Base-by-base conservation (phyloP, 2,329 filamentous ascomycete species). In the Beauveria scarabaeidicola region DNA sequence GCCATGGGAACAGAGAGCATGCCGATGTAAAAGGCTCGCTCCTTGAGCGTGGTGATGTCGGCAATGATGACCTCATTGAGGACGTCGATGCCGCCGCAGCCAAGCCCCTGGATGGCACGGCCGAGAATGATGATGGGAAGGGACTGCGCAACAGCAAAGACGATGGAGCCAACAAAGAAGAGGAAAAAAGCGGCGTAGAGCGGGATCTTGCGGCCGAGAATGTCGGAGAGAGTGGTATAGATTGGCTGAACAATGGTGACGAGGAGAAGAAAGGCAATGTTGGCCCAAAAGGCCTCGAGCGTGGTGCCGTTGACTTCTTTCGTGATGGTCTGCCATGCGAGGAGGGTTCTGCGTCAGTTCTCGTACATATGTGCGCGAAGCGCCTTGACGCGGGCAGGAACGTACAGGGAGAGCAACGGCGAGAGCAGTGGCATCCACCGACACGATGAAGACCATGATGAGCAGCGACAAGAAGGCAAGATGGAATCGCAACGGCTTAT, bases 271-370 rank as follows among this genome's bases (percentile, higher is more conserved):
- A 87, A 90, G 17, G 84, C 84, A 3, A 86, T 88, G 1, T 85
- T 86, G 3, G 84, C 81, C 87, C 86, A 90, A 66, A 89, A 89
- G 0, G 85, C 83, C 70, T 89, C 77, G 36, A 84, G 78, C 2
- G 80, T 80, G 0, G 78, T 78, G 25, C 81, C 81, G 43, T 76
- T 64, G 3, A 85, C 73, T 43, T 79, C 77, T 21, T 70, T 64
- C 10, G 81, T 76, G 59, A 85, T 82, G 6, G 62, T 58, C 69
- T 69, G 48, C 15, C 25, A 8, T 41, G 17, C 36, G 19, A 10
- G 10, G 15, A 51, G 17, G 7, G 47, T 19, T 41, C 2, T 32
- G 17, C 23, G 52, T 43, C 19, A 53, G 21, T 10, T 23, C 9
- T 15, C 5, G 13, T 21, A 9, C 10, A 15, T 23, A 15, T 23